Conservation (phyloP, 768 basidiomycete species). For the Pulveroboletus sp. region DNA sequence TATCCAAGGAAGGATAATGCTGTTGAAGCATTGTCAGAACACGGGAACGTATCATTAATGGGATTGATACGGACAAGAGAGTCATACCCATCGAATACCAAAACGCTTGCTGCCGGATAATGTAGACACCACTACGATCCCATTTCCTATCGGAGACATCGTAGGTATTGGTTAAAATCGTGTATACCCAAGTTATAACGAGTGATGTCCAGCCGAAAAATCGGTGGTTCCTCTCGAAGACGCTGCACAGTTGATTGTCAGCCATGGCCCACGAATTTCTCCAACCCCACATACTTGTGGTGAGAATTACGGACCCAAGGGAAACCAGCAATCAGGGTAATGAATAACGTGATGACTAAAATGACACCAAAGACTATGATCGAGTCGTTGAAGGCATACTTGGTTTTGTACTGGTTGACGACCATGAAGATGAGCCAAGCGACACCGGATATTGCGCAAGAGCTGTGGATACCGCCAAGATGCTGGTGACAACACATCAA, state of each 20-base stretch:
- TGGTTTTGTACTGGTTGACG: constrained; percentile 48
- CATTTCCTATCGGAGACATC: constrained; percentile 51
- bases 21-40: constrained; percentile 23
- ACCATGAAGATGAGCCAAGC: constrained; percentile 66
- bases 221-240: constrained; percentile 77
- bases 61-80: constrained; percentile 47
- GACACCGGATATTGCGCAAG: constrained; percentile 67
- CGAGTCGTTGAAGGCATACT: constrained; percentile 47
- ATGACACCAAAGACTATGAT: constrained; percentile 59
- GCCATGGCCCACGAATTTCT: neutral
- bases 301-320: constrained; percentile 79
- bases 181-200: constrained; percentile 57
- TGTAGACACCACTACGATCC: constrained; percentile 48
- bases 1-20: constrained; percentile 70
- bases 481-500: constrained; percentile 40
- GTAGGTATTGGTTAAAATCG: constrained; percentile 62
- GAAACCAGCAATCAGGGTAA: constrained; percentile 61
- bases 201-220: constrained; percentile 74
- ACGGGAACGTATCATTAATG: neutral
- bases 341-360: constrained; percentile 50
- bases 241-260: constrained; percentile 34
- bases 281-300: constrained; percentile 55
- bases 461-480: constrained; percentile 76
- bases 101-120: constrained; percentile 68
- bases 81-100: constrained; percentile 77